Evolutionary conservation across 1,284 basidiomycete species (phyloP).

Genomic region (Hortiboletus rubellus): DNA sequence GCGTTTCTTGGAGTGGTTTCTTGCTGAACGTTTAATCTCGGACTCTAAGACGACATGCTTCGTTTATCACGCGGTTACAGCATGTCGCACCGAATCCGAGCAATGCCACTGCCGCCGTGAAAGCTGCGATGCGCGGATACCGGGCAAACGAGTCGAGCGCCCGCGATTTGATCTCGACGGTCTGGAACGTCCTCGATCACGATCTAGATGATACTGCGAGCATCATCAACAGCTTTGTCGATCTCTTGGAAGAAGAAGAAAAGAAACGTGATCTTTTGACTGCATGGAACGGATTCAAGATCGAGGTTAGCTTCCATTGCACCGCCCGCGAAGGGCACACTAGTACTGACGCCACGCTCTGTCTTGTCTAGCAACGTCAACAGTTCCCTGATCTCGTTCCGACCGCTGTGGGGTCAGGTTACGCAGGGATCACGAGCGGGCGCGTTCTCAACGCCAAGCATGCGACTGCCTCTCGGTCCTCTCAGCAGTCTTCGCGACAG

Average conservation of each 20-base stretch:
- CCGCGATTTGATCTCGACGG: conserved; percentile 82
- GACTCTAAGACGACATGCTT: conserved; percentile 59
- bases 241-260: conserved; percentile 82
- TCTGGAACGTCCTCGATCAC: conserved; percentile 82
- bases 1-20: neutral
- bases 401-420: conserved; percentile 59
- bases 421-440: conserved; percentile 77
- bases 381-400: conserved; percentile 81
- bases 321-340: neutral
- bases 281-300: conserved; percentile 83
- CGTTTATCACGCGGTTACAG: conserved; percentile 69
- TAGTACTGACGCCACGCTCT: neutral
- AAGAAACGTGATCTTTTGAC: conserved; percentile 75
- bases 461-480: conserved; percentile 59
- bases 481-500: conserved; percentile 58
- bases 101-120: conserved; percentile 75
- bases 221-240: conserved; percentile 77
- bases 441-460: conserved; percentile 84
- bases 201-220: conserved; percentile 76
- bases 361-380: conserved; percentile 62
- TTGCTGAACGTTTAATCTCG: neutral
- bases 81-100: conserved; percentile 69
- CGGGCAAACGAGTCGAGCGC: conserved; percentile 78
- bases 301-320: conserved; percentile 55
- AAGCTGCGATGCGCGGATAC: conserved; percentile 80